Evolutionary conservation across 179 eudicot species (phyloP), one percentile per base, ranked within the genome.

Genomic region (Spergularia azorica): DNA sequence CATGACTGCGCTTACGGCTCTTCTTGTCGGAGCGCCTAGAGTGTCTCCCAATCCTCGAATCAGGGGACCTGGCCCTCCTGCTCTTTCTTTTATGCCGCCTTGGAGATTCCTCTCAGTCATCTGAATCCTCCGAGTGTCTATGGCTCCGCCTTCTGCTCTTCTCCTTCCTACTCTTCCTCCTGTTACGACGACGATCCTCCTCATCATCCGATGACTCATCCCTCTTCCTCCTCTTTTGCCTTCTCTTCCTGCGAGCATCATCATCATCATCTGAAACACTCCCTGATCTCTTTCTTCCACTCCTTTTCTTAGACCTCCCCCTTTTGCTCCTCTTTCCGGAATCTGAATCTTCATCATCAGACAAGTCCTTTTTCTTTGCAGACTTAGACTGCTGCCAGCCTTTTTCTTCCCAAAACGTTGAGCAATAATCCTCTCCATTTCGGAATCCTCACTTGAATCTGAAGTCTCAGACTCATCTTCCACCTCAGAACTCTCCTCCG

Each of bases 381-480:
- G 65, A 55, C 63, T 86, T 89, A 2, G 32, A 26, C 32, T 26
- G 76, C 87, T 80, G 64, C 63, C 71, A 54, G 56, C 26, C 63
- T 76, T 74, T 80, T 76, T 74, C 83, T 85, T 91, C 46, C 95
- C 95, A 79, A 16, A 83, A 60, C 89, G 86, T 71, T 75, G 73
- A 46, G 91, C 92, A 80, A 95, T 89, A 58, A 82, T 86, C 79
- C 89, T 89, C 90, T 95, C 98, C 48, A 95, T 85, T 63, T 95
- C 97, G 6, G 97, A 90, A 85, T 95, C 93, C 76, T 81, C 88
- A 74, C 90, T 92, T 26, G 97, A 92, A 83, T 95, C 98, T 2
- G 94, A 88, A 79, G 89, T 91, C 81, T 89, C 93, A 74, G 88
- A 92, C 82, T 92, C 88, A 14, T 81, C 84, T 46, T 85, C 98